Conservation (phyloP, 768 basidiomycete genomes). For the Amylocystis lapponica region DNA sequence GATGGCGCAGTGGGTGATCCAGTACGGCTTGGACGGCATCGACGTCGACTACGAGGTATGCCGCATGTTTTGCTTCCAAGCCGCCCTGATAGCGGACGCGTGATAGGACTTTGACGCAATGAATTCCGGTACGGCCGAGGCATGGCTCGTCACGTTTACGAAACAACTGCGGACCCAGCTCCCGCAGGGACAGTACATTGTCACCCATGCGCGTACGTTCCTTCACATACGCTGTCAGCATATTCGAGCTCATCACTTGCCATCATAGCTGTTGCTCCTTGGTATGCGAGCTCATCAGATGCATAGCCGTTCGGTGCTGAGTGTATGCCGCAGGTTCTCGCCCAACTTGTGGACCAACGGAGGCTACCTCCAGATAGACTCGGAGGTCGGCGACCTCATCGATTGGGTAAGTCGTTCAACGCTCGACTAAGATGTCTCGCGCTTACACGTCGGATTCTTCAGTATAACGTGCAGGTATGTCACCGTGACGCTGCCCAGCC, state of each 20-base stretch:
- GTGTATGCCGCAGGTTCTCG: slow-evolving; percentile 27
- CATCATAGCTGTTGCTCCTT: slow-evolving; percentile 37
- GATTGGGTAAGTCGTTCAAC: slow-evolving; percentile 31
- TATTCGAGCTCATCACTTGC: slow-evolving; percentile 6
- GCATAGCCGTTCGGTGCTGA: neutral
- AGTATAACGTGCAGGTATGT: slow-evolving; percentile 40
- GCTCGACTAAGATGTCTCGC: neutral
- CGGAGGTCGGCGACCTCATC: slow-evolving; percentile 35
- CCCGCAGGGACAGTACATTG: slow-evolving; percentile 28
- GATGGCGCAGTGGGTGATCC: slow-evolving; percentile 40
- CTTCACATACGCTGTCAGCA: slow-evolving; percentile 1
- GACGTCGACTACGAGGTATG: slow-evolving; percentile 48
- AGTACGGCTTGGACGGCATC: slow-evolving; percentile 45
- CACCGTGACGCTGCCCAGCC: too few species aligned
- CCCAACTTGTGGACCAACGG: slow-evolving; percentile 31
- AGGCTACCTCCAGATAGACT: slow-evolving; percentile 35
- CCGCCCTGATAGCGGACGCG: neutral
- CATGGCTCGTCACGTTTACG: slow-evolving; percentile 34
- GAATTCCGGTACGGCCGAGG: slow-evolving; percentile 47
- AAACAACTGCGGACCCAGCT: slow-evolving; percentile 30
- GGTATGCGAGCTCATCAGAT: slow-evolving; percentile 16
- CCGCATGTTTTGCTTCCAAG: neutral
- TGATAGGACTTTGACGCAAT: slow-evolving; percentile 64
- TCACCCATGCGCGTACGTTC: slow-evolving; percentile 31
- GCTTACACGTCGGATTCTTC: neutral